Conservation (phyloP, 306 rosid species). For the Prunus davidiana region DNA sequence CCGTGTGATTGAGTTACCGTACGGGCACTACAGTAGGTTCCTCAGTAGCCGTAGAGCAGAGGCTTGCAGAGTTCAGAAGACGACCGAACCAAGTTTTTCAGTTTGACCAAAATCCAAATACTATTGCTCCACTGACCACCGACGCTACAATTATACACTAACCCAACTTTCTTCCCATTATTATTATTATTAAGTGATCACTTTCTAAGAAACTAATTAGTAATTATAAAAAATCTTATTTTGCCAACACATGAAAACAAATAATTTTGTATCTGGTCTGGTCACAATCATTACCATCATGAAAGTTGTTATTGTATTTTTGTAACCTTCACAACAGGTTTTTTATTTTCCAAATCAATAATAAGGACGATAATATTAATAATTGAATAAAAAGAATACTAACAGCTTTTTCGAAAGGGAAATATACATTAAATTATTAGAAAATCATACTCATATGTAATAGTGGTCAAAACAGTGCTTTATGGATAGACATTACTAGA, state of each 20-base stretch:
- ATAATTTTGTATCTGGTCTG: background rate
- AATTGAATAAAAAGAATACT: background rate
- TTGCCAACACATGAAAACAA: background rate
- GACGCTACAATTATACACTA: background rate
- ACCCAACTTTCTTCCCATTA: background rate
- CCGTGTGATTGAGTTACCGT: background rate
- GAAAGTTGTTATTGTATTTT: background rate
- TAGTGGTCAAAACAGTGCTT: conserved; percentile 16
- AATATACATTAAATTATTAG: background rate
- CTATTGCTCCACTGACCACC: conserved; percentile 8
- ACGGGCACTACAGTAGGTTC: background rate
- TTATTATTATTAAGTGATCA: background rate
- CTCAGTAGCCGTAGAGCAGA: background rate
- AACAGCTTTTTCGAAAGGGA: background rate
- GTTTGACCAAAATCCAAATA: background rate
- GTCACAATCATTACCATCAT: background rate
- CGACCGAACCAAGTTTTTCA: background rate
- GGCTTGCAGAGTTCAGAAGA: conserved; percentile 8
- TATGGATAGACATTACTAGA: background rate
- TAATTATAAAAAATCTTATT: background rate
- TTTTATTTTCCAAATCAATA: too few relatives aligned
- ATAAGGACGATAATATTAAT: background rate
- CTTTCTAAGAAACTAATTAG: background rate
- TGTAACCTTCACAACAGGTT: too few relatives aligned
- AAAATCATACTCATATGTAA: background rate